Percentiles rank a stretch among this genome's conserved stretches.
phyloP scores from a whole-genome alignment of 805 yeast genomes.

The Schwanniomyces yamadae region DNA sequence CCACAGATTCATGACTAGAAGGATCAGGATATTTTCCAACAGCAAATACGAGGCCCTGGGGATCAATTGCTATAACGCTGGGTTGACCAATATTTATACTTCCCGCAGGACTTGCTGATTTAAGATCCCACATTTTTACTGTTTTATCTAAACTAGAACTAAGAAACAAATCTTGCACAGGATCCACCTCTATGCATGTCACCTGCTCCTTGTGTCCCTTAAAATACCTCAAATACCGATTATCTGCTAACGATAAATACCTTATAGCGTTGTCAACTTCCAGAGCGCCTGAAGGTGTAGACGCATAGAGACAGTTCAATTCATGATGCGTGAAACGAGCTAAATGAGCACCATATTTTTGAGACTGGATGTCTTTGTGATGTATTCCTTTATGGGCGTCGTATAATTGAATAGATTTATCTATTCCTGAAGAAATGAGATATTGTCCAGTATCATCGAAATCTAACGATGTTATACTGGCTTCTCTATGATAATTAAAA shows the following conservation, averaged over 20 bases:
- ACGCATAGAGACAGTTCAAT: conserved; percentile 73
- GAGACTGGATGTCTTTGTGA: conserved; percentile 67
- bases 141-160: conserved; percentile 76
- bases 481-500: conserved; percentile 49
- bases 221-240: conserved; percentile 80
- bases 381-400: conserved; percentile 70
- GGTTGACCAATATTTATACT: conserved; percentile 52
- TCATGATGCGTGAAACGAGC: conserved; percentile 81
- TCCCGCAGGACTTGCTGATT: conserved; percentile 67
- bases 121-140: conserved; percentile 83
- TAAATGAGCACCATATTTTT: conserved; percentile 88
- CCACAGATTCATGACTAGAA: conserved; percentile 22
- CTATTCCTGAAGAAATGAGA: conserved; percentile 72
- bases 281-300: conserved; percentile 49
- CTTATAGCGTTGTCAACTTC: conserved; percentile 72
- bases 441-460: conserved; percentile 84
- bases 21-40: conserved; percentile 37
- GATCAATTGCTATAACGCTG: conserved; percentile 69
- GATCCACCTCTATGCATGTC: conserved; percentile 68
- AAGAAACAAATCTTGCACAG: conserved; percentile 60
- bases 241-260: conserved; percentile 72
- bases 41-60: conserved; percentile 80
- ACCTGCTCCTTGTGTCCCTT: conserved; percentile 84
- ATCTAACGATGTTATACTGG: conserved; percentile 66
- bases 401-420: conserved; percentile 80